These are phyloP conservation scores for Firmiana major DNA, from an alignment of 345 rosid species.

Conservation along the genomic window DNA sequence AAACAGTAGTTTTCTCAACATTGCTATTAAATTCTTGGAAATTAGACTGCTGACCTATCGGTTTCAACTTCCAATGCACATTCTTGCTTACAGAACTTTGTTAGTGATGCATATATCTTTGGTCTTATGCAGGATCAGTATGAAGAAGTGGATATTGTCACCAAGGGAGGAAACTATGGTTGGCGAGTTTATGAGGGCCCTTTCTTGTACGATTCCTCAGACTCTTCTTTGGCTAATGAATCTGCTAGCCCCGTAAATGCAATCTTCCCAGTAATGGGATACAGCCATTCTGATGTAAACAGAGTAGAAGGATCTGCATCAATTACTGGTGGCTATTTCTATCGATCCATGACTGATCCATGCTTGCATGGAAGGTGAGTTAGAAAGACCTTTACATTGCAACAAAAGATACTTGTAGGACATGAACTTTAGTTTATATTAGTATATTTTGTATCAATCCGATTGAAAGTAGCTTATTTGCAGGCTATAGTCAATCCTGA, in stretches of 20 bases:
- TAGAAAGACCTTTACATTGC: background rate
- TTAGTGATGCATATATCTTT: background rate
- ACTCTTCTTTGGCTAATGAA: constrained; percentile 36
- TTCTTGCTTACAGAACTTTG: background rate
- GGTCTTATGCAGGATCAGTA: constrained; percentile 33
- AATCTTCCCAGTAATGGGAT: constrained; percentile 54
- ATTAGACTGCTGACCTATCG: background rate
- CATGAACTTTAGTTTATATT: no score
- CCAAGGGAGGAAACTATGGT: constrained; percentile 55
- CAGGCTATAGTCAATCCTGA: no score
- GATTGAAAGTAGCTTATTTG: background rate
- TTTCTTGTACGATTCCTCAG: constrained; percentile 23
- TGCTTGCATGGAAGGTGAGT: constrained; percentile 51
- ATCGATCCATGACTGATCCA: constrained; percentile 49
- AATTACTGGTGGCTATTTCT: constrained; percentile 50
- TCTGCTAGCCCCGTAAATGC: constrained; percentile 30
- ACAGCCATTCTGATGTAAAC: constrained; percentile 44
- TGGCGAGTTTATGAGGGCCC: constrained; percentile 53
- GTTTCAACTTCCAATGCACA: background rate
- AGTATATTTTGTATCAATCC: no score
- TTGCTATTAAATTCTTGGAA: background rate
- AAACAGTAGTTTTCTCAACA: no score
- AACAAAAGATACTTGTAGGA: no score
- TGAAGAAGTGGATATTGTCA: constrained; percentile 55
- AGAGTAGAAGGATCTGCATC: constrained; percentile 43